Base-by-base conservation (phyloP, 164 flowering plant species). In the Piper longum region DNA sequence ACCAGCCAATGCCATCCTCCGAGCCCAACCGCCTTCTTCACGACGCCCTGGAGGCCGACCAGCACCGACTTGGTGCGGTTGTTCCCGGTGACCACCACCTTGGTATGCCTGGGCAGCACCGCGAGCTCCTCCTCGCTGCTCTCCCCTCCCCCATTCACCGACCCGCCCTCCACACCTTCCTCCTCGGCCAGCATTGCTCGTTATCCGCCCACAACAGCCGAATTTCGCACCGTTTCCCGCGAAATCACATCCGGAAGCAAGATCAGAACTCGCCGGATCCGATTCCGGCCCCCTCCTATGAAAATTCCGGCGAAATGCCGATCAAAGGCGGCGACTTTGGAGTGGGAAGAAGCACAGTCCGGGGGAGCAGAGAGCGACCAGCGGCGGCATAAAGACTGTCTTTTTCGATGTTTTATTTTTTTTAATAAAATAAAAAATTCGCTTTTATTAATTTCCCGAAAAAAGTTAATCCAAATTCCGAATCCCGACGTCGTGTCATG, bases 1-100 rank as follows among this genome's bases (percentile, higher is more conserved):
- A 91, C 98, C 92, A 92, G 96, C 98, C 98, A 92, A 81, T 87
- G 93, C 89, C 93, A 87, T 2, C 93, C 93, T 1, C 93, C 93
- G 40, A 87, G 85, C 0, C 88, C 93, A 56, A 87, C 89, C 8
- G 89, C 93, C 69, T 87, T 87, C 80, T 87, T 87, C 39, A 87
- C 93, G 18, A 87, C 89, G 4, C 89, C 93, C 40, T 79, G 84
- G 17, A 87, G 82, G 39, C 93, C 89, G 4, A 87, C 93, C 5
- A 87, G 80, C 59, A 87, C 88, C 12, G 93, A 87, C 60, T 87
- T 87, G 26, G 93, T 87, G 17, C 93, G 72, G 66, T 87, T 87
- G 60, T 87, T 87, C 7, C 89, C 93, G 5, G 88, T 87, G 7
- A 87, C 89, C 0, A 87, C 85, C 17, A 87, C 93, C 69, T 87